A percentile compares a stretch with the other conserved stretches of the same genome.
phyloP scores from a whole-genome alignment of 2,329 filamentous ascomycete species.

The Leptographium flavum region DNA sequence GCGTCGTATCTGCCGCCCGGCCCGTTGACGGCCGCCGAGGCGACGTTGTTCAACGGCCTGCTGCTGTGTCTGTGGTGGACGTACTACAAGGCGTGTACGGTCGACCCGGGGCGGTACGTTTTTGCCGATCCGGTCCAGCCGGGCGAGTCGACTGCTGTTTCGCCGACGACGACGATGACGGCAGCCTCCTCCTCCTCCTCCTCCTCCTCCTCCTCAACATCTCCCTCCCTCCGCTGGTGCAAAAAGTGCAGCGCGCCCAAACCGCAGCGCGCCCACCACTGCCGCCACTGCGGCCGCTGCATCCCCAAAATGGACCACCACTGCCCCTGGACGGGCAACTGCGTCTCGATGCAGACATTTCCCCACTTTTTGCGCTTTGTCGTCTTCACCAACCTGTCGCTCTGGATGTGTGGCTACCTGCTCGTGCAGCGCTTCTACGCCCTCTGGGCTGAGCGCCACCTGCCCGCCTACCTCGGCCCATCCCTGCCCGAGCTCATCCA shows the following conservation, averaged over 20 bases:
- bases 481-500: slow-evolving; percentile 41
- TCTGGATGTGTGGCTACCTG: slow-evolving; percentile 46
- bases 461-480: slow-evolving; percentile 65
- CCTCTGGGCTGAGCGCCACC: slow-evolving; percentile 49
- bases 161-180: neutral
- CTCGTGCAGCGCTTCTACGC: slow-evolving; percentile 42
- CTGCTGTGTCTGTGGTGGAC: slow-evolving; percentile 52
- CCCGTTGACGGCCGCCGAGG: slow-evolving; percentile 42
- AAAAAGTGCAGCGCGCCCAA: slow-evolving; percentile 62
- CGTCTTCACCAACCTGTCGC: slow-evolving; percentile 49
- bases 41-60: slow-evolving; percentile 50
- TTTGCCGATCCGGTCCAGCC: slow-evolving; percentile 16
- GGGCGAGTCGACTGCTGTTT: too few species aligned
- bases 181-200: slow-evolving; percentile 1
- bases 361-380: slow-evolving; percentile 75
- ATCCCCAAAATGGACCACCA: slow-evolving; percentile 77
- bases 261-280: slow-evolving; percentile 69
- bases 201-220: slow-evolving; percentile 1
- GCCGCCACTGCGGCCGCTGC: slow-evolving; percentile 59
- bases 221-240: slow-evolving; percentile 43
- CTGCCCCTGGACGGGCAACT: slow-evolving; percentile 75
- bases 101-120: slow-evolving; percentile 41
- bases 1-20: slow-evolving; percentile 44
- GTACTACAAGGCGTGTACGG: slow-evolving; percentile 48
- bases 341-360: slow-evolving; percentile 68